Evolutionary conservation across 2,329 filamentous ascomycete species (phyloP), one percentile per base, ranked within the genome.

Genomic region (Penicillium verrucosum): DNA sequence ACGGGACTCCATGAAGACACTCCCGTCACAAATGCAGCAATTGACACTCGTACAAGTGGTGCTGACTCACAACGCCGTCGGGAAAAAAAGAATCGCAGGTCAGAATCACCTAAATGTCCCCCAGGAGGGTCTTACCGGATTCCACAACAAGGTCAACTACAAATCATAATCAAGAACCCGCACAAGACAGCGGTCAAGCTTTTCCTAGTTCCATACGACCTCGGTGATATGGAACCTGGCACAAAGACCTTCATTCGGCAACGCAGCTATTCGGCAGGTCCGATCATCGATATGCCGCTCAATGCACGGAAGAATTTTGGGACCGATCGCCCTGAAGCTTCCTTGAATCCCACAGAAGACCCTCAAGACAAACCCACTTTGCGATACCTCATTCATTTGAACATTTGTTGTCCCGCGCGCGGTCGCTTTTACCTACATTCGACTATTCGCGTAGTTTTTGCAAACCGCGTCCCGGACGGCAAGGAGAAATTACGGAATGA

Each of bases 161-260:
- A 99, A 68, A 96, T 99, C 61, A 88, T 99, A 60, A 90, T 99
- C 72, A 97, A 97, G 73, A 99, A 97, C 67, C 93, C 92, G 16
- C 96, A 97, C 77, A 97, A 97, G 71, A 97, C 94, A 4, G 94
- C 94, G 1, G 93, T 97, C 53, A 97, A 99, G 73, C 80, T 99
- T 0, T 97, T 97, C 65, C 81, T 97, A 25, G 85, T 99, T 3
- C 94, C 93, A 0, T 99, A 97, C 66, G 92, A 97, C 70, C 80
- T 99, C 1, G 82, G 85, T 1, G 93, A 91, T 50, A 99, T 99
- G 93, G 89, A 94, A 60, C 84, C 91, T 0, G 92, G 92, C 0
- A 95, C 91, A 16, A 97, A 97, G 74, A 99, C 94, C 0, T 97
- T 97, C 66, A 89, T 99, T 59, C 86, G 94, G 30, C 94, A 99